A percentile compares a stretch with the other conserved stretches of the same genome.
Conservation (phyloP, 495 filamentous ascomycete species). For the Talaromyces wortmannii region DNA sequence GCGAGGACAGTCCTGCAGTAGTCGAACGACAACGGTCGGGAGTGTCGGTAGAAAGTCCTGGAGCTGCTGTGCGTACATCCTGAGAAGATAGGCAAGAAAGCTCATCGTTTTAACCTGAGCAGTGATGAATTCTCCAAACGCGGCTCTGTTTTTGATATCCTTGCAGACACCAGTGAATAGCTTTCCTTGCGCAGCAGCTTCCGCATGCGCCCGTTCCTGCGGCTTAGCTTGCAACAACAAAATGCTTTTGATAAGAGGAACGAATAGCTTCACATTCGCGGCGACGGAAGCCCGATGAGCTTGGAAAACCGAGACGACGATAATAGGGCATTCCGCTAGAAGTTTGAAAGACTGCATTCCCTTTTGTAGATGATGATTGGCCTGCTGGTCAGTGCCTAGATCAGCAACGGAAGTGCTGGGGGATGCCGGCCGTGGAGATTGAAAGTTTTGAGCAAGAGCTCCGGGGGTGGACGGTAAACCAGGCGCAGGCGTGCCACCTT, state of each 20-base stretch:
- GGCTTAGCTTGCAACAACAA: constrained; percentile 85
- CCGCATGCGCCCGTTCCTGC: constrained; percentile 84
- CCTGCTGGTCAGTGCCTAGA: constrained; percentile 70
- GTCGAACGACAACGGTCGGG: constrained; percentile 83
- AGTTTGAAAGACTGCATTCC: constrained; percentile 99
- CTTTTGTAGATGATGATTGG: constrained; percentile 69
- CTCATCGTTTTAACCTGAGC: constrained; percentile 99
- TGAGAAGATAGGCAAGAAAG: constrained; percentile 88
- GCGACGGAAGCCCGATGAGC: constrained; percentile 72
- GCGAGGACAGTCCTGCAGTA: constrained; percentile 88
- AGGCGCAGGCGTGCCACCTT: constrained; percentile 56
- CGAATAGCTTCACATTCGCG: constrained; percentile 84
- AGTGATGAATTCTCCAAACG: constrained; percentile 96
- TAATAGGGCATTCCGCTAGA: constrained; percentile 93
- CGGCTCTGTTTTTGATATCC: constrained; percentile 87
- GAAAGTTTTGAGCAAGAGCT: constrained; percentile 62
- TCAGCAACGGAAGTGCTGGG: constrained; percentile 76
- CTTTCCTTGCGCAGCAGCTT: constrained; percentile 64
- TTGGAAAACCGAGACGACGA: constrained; percentile 97
- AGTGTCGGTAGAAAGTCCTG: constrained; percentile 83
- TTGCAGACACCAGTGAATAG: constrained; percentile 92
- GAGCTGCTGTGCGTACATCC: constrained; percentile 81
- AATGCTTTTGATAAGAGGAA: constrained; percentile 88
- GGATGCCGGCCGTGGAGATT: constrained; percentile 83
- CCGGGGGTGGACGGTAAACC: constrained; percentile 73